Conservation (phyloP, 495 filamentous ascomycete genomes). For the Monascus purpureus region DNA sequence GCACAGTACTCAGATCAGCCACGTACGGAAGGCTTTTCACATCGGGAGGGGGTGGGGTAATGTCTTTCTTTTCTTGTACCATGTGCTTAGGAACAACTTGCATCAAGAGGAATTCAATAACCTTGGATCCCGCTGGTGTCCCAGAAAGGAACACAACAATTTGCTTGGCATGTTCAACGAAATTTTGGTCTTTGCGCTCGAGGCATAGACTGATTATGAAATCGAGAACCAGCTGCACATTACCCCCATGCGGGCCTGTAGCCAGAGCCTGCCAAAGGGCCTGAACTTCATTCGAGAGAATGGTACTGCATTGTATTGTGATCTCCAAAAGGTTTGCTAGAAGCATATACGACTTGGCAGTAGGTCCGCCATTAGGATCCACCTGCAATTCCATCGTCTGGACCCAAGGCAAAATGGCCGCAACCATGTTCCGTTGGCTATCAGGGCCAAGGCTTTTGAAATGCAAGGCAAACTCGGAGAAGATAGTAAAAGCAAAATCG, state of each 20-base stretch:
- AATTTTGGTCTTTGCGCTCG: constrained; percentile 89
- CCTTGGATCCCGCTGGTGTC: constrained; percentile 79
- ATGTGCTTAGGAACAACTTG: constrained; percentile 84
- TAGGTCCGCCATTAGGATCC: constrained; percentile 87
- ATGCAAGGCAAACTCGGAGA: constrained; percentile 84
- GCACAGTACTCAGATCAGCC: constrained; percentile 62
- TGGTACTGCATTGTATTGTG: constrained; percentile 78
- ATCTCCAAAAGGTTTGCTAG: constrained; percentile 93
- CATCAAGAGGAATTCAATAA: constrained; percentile 83
- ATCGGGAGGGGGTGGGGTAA: constrained; percentile 59
- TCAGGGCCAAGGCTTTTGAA: constrained; percentile 73
- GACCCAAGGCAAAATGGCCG: constrained; percentile 90
- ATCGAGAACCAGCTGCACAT: constrained; percentile 85
- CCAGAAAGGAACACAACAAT: constrained; percentile 90
- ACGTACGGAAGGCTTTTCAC: constrained; percentile 67
- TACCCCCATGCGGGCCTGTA: constrained; percentile 86
- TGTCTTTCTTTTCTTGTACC: constrained; percentile 72
- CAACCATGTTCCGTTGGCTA: constrained; percentile 84
- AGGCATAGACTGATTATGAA: constrained; percentile 90
- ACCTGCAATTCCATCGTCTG: constrained; percentile 85
- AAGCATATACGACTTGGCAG: constrained; percentile 83
- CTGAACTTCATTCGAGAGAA: constrained; percentile 89
- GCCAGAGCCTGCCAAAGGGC: constrained; percentile 95
- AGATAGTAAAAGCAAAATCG: constrained; percentile 80
- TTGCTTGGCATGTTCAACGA: constrained; percentile 94